phyloP scores from a whole-genome alignment of 176 grass and related monocot genomes.

The Oryza brachyantha region DNA sequence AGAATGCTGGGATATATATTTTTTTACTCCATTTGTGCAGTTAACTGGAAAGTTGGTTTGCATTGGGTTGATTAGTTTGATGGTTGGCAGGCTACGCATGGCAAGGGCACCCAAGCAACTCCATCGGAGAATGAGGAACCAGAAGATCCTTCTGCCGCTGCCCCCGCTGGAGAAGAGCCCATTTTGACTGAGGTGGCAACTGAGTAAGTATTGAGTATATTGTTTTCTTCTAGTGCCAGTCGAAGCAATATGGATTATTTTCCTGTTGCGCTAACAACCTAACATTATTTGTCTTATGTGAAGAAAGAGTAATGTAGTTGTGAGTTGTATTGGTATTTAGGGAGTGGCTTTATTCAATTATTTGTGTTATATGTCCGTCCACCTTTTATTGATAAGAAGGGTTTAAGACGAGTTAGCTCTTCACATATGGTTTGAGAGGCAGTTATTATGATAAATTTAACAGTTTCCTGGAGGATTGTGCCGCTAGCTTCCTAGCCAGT shows the following conservation, averaged over 20 bases:
- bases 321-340: background rate
- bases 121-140: slow-evolving; percentile 27
- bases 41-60: background rate
- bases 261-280: background rate
- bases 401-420: background rate
- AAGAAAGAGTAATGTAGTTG: slow-evolving; percentile 2
- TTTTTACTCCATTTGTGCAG: background rate
- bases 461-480: background rate
- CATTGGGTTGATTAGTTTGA: background rate
- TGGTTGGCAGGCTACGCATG: slow-evolving; percentile 49
- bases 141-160: background rate
- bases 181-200: background rate
- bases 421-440: background rate
- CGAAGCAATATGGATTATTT: background rate
- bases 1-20: background rate
- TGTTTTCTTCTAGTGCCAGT: background rate
- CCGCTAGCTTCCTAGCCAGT: background rate
- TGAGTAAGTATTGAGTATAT: slow-evolving; percentile 31
- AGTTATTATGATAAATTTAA: background rate
- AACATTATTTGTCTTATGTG: background rate
- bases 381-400: background rate
- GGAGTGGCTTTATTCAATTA: background rate
- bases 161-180: background rate
- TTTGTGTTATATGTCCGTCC: background rate
- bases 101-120: slow-evolving; percentile 11